phyloP scores from a whole-genome alignment of 441 rosid species.

The Syzygium syzygioides region DNA sequence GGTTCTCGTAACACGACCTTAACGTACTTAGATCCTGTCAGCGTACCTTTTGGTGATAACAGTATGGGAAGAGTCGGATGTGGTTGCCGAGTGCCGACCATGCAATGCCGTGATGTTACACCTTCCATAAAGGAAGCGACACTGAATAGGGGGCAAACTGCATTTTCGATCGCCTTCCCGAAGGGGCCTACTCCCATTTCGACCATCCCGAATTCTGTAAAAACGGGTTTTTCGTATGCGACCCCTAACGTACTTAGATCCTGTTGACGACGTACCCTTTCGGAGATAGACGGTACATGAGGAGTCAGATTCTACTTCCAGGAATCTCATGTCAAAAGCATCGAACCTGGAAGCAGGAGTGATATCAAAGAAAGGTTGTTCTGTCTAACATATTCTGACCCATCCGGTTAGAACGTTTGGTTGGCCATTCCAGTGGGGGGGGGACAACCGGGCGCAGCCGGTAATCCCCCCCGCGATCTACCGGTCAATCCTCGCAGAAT shows the following conservation, averaged over 20 bases:
- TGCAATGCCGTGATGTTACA: not conserved
- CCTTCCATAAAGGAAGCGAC: not conserved
- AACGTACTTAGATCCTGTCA: not conserved
- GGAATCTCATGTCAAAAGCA: not conserved
- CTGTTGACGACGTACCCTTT: not conserved
- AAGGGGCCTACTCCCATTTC: not conserved
- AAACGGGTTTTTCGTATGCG: not conserved
- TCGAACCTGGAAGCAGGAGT: not conserved
- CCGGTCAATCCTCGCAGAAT: conserved; percentile 22
- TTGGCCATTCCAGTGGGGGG: conserved; percentile 1
- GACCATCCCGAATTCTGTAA: not conserved
- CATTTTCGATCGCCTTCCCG: not conserved
- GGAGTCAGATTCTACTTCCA: not conserved
- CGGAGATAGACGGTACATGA: too few relatives aligned
- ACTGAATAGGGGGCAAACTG: too few relatives aligned
- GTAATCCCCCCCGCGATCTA: conserved; percentile 15
- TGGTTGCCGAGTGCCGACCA: fast-evolving
- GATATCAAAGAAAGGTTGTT: conserved; percentile 29
- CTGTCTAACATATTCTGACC: conserved; percentile 30
- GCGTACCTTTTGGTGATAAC: not conserved
- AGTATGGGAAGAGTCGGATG: not conserved
- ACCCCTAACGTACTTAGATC: not conserved
- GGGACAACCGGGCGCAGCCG: not conserved
- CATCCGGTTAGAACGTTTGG: conserved; percentile 37
- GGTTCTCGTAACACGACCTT: too few relatives aligned